phyloP scores from a whole-genome alignment of 2,329 filamentous ascomycete genomes.

The Trichoderma sp. region DNA sequence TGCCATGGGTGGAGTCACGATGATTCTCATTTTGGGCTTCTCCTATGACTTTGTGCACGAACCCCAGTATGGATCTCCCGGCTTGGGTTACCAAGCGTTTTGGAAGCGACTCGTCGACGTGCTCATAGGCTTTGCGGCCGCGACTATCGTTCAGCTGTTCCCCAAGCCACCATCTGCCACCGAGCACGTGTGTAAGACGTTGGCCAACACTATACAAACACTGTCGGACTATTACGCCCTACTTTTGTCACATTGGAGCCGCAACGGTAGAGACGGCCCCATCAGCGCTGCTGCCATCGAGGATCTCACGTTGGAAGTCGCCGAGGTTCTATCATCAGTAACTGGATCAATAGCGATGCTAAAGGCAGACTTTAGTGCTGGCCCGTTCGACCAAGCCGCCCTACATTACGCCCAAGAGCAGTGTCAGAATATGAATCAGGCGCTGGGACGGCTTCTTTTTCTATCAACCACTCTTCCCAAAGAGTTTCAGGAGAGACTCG shows the following conservation, averaged over 20 bases:
- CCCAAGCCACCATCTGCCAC: constrained; percentile 53
- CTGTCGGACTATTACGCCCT: constrained; percentile 55
- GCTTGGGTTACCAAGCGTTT: constrained; percentile 52
- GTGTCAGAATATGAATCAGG: constrained; percentile 42
- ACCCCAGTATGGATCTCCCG: constrained; percentile 50
- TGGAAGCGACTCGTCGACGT: constrained; percentile 52
- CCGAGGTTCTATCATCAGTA: constrained; percentile 37
- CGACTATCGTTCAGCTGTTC: constrained; percentile 51
- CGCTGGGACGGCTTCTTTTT: constrained; percentile 39
- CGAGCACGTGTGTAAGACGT: constrained; percentile 48
- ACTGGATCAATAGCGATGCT: constrained; percentile 37
- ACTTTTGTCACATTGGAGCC: constrained; percentile 50
- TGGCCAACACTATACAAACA: constrained; percentile 49
- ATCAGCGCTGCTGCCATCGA: constrained; percentile 41
- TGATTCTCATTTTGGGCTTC: constrained; percentile 50
- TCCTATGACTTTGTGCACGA: constrained; percentile 52
- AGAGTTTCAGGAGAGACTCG: constrained; percentile 47
- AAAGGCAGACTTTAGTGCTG: constrained; percentile 39
- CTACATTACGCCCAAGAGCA: constrained; percentile 40
- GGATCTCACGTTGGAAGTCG: constrained; percentile 38
- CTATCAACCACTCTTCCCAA: constrained; percentile 45
- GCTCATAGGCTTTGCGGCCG: constrained; percentile 49
- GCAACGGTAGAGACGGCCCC: constrained; percentile 35
- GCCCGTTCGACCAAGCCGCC: constrained; percentile 39
- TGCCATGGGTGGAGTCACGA: constrained; percentile 45